Conservation (phyloP, 495 filamentous ascomycete species). For the Cercophora newfieldiana region DNA sequence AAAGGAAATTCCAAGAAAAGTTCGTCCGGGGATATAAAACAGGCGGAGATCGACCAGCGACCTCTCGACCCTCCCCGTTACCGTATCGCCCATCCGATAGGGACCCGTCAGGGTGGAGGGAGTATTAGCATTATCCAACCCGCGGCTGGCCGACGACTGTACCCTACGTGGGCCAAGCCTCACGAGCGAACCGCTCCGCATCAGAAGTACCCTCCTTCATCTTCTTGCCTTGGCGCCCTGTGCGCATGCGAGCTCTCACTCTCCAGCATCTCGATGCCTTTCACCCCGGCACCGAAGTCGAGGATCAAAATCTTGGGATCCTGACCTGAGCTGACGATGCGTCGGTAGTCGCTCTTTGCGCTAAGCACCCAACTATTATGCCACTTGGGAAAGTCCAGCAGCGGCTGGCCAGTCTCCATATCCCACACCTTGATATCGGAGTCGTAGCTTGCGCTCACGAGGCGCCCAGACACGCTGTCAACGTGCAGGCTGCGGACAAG, state of each 20-base stretch:
- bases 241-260: slow-evolving; percentile 23
- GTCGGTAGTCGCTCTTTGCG: slow-evolving; percentile 90
- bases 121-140: background rate
- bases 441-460: slow-evolving; percentile 92
- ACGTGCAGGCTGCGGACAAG: slow-evolving; percentile 88
- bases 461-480: slow-evolving; percentile 75
- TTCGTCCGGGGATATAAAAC: background rate
- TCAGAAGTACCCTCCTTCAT: slow-evolving; percentile 14
- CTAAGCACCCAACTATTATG: slow-evolving; percentile 94
- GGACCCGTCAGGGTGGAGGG: background rate
- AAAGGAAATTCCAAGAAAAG: background rate
- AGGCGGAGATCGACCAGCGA: slow-evolving; percentile 5
- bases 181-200: background rate
- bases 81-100: background rate
- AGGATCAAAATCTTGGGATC: slow-evolving; percentile 89
- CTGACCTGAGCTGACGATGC: slow-evolving; percentile 91
- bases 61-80: background rate
- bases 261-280: slow-evolving; percentile 55
- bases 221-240: background rate
- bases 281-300: slow-evolving; percentile 70
- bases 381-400: slow-evolving; percentile 82
- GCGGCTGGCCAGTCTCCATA: slow-evolving; percentile 67
- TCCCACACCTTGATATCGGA: slow-evolving; percentile 91
- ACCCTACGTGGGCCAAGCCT: background rate
- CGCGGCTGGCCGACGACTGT: background rate